Evolutionary conservation across 1,139 yeast genomes (phyloP).

Genomic region (Entelexis sorbosivorans): DNA sequence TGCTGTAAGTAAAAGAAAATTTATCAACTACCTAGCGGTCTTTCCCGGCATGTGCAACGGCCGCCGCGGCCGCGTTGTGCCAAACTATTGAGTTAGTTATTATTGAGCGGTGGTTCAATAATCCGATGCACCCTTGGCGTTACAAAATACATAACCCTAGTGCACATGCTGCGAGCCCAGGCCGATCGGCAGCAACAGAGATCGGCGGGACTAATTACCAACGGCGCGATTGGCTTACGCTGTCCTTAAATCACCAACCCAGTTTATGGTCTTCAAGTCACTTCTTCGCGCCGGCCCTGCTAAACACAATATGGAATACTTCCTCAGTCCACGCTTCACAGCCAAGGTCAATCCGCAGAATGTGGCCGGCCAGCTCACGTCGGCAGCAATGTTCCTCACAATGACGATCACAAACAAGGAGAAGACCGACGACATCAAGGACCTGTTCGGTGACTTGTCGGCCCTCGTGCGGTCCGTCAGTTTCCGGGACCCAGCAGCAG

Average conservation of each 20-base stretch:
- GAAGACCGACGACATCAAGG: conserved; percentile 7
- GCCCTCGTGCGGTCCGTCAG: conserved; percentile 3
- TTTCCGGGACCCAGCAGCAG: conserved; percentile 10
- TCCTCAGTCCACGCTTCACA: not conserved
- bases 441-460: conserved; percentile 8
- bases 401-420: conserved; percentile 4
- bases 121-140: not conserved
- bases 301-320: not conserved
- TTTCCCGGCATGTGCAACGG: too few relatives aligned
- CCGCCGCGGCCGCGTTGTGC: too few relatives aligned
- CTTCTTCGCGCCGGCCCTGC: not conserved
- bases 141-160: not conserved
- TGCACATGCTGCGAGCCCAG: not conserved
- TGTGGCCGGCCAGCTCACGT: conserved; percentile 13
- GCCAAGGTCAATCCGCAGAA: conserved; percentile 10
- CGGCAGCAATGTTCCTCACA: conserved; percentile 17
- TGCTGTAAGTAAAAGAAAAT: too few relatives aligned
- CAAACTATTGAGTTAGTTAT: too few relatives aligned
- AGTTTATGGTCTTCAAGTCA: not conserved
- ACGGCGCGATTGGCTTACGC: not conserved
- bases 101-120: not conserved
- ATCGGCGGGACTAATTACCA: not conserved
- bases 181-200: not conserved
- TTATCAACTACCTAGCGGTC: too few relatives aligned
- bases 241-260: not conserved